Conservation (phyloP, 768 basidiomycete genomes). For the Cytidiella melzeri region DNA sequence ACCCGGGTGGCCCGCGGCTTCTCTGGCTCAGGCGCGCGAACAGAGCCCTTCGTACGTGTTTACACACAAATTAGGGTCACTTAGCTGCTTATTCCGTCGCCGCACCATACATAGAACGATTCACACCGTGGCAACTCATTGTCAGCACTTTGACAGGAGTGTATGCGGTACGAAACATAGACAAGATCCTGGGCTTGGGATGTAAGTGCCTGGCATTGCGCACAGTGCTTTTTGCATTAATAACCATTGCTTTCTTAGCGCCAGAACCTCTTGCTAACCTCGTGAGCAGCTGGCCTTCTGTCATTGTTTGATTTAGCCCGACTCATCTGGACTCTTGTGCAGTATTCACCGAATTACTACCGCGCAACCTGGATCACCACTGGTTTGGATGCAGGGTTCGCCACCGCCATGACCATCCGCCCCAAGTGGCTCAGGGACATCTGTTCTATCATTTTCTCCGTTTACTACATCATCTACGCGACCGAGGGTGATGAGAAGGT, state of each 20-base stretch:
- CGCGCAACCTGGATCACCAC: constrained; percentile 94
- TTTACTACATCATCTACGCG: constrained; percentile 86
- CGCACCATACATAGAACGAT: constrained; percentile 45
- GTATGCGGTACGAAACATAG: constrained; percentile 80
- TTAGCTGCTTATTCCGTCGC: not conserved
- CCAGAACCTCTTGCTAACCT: constrained; percentile 90
- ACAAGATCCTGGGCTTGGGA: constrained; percentile 77
- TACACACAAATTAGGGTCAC: not conserved
- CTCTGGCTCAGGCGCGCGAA: constrained; percentile 58
- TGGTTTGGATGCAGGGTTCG: constrained; percentile 95
- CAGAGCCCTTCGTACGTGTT: constrained; percentile 48
- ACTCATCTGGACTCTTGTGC: constrained; percentile 6
- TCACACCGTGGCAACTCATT: constrained; percentile 96
- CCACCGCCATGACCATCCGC: constrained; percentile 88
- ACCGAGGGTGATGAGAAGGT: constrained; percentile 97
- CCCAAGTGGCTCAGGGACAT: constrained; percentile 90
- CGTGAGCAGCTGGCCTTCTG: constrained; percentile 37
- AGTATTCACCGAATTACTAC: constrained; percentile 93
- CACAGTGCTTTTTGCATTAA: constrained; percentile 7
- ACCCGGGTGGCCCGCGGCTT: constrained; percentile 57
- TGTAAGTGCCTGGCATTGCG: constrained; percentile 39
- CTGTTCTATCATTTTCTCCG: constrained; percentile 76
- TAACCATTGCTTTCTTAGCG: constrained; percentile 58
- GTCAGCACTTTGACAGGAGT: constrained; percentile 78
- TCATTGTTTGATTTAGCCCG: not conserved